Evolutionary conservation across 179 eudicot species (phyloP), one percentile per base, ranked within the genome.

Genomic region (Beta macrorhiza): DNA sequence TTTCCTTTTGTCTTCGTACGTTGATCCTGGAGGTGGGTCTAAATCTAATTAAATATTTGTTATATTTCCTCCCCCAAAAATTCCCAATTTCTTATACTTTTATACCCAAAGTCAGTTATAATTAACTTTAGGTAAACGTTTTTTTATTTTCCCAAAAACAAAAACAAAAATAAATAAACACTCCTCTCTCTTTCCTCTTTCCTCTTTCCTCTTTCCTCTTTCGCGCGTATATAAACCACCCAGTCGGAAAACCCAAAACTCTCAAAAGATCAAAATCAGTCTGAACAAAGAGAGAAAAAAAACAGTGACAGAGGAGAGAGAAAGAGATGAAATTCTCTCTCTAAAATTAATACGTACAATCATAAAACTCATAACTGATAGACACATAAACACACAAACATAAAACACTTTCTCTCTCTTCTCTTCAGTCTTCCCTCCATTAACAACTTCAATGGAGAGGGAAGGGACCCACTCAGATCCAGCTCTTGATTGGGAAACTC

Each of bases 391-490:
- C 57, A 8, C 72, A 5, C 20, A 32, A 68, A 68, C 44, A 67
- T n/a, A 16, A 17, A 7, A 72, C 37, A 19, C 16, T n/a, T 56
- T 49, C n/a, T 20, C 75, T 49, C 75, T n/a, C 15, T 20, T 52
- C 8, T 29, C 32, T 29, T 29, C 32, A 29, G 32, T 29, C 32
- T 29, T 20, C 14, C 58, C 32, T 11, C 75, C 59, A 12, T 69
- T 22, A 53, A 17, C 75, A 10, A 29, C 10, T 7, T 37, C 64
- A 74, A 74, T 74, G 77, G 77, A 74, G 82, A 17, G 83, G 78
- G 89, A 91, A 63, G 88, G 84, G 72, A 58, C 87, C 64, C 84
- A 77, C 70, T 77, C 91, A 85, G 98, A 94, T 87, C 97, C 90
- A 85, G 82, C 72, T 73, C 77, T 78, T 61, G 91, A 87, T 81